Base-by-base conservation (phyloP, 139 green algal species). In the Picochlorum sp. region DNA sequence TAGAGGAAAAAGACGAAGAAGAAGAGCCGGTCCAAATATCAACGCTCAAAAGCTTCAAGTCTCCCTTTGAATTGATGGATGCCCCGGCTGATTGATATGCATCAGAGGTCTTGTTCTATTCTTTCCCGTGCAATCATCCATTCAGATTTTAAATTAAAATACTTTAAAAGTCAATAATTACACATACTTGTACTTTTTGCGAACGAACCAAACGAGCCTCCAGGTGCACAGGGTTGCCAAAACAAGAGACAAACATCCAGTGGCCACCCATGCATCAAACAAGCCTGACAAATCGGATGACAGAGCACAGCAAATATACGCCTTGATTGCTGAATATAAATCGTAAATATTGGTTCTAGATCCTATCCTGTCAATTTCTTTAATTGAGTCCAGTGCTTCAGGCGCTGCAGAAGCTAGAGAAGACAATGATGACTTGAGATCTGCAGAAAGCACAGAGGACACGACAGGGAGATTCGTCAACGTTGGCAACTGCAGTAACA, bases 221-320 rank as follows among this genome's bases (percentile, higher is more conserved):
- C 34, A n/a, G 9, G 37, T 69, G 50, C 56, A 69, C 24, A 70
- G 7, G 18, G 34, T 16, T 3, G 20, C 58, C 49, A 73, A 52
- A 28, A 65, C 71, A 24, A 65, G 56, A 26, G 62, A 50, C 30
- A 62, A 15, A 30, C 49, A 30, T 13, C 71, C 71, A 1, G 58
- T 50, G 16, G 61, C 47, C 6, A 60, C 73, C 71, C 71, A 78
- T 13, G 71, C 65, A 8, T 70, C 38, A 21, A 45, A 78, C 3
- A 73, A 3, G 24, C 56, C 28, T 34, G 58, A 14, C 2, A 44
- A 44, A n/a, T 15, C 24, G 9, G 21, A 45, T 9, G 26, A 18
- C 7, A 71, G 24, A 8, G n/a, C 38, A 45, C 69, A 76, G 45
- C 69, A 75, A 41, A 57, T 63, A 50, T 28, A 51, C 10, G 28